phyloP scores from a whole-genome alignment of 805 yeast species.

The Candida adriatica region DNA sequence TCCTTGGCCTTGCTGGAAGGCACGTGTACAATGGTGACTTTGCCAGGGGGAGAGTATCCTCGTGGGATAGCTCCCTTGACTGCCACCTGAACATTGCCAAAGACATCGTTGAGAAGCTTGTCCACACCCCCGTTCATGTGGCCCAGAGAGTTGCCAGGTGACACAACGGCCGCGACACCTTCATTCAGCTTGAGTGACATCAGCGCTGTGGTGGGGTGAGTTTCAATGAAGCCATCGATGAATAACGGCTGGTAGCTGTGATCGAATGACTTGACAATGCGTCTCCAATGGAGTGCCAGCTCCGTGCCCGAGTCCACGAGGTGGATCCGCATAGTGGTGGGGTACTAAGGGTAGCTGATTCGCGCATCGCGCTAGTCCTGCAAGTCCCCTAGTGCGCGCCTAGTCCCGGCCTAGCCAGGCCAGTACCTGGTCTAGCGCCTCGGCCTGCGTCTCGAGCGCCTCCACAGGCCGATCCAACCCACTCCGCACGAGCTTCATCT shows the following conservation, averaged over 20 bases:
- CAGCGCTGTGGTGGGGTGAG: too few species aligned
- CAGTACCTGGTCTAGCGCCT: too few species aligned
- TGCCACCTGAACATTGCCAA: constrained; percentile 15
- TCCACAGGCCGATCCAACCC: too few species aligned
- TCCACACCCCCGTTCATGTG: constrained; percentile 37
- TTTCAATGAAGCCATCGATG: too few species aligned
- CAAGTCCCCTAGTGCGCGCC: too few species aligned
- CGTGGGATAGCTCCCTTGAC: constrained; percentile 21
- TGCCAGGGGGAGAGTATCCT: constrained; percentile 21
- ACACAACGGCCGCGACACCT: constrained; percentile 24
- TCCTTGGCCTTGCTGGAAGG: constrained; percentile 16
- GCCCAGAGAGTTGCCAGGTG: constrained; percentile 36
- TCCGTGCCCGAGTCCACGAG: constrained; percentile 1
- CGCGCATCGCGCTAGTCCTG: too few species aligned
- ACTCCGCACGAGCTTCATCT: too few species aligned
- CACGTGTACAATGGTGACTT: constrained; percentile 1
- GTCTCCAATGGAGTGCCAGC: constrained; percentile 1
- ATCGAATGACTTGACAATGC: constrained; percentile 3
- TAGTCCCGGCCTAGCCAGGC: too few species aligned
- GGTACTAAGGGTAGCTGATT: too few species aligned
- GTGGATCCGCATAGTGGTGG: too few species aligned
- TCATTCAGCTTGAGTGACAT: too few species aligned
- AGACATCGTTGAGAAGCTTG: constrained; percentile 26
- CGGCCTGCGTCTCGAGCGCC: too few species aligned
- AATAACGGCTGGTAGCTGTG: neutral